A percentile compares a stretch with the other conserved stretches of the same genome.
phyloP scores from a whole-genome alignment of 176 grass and related monocot species.

The Musa schizocarpa region DNA sequence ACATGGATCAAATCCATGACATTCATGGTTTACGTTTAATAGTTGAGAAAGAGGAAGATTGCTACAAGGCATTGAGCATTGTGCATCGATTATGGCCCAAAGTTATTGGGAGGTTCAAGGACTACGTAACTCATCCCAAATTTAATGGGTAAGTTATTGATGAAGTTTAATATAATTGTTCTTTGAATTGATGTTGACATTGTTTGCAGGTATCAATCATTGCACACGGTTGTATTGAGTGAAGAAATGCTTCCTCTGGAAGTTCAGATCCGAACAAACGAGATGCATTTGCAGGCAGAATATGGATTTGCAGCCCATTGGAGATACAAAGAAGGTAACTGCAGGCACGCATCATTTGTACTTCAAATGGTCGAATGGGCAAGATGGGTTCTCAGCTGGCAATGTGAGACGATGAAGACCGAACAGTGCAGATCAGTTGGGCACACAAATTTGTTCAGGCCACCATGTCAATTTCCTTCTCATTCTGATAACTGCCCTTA shows the following conservation, averaged over 20 bases:
- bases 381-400: slow-evolving; percentile 19
- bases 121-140: slow-evolving; percentile 48
- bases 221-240: slow-evolving; percentile 50
- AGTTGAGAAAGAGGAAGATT: slow-evolving; percentile 41
- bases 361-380: slow-evolving; percentile 24
- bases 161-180: background rate
- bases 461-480: background rate
- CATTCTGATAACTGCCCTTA: slow-evolving; percentile 7
- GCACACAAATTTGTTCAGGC: background rate
- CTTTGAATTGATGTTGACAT: background rate
- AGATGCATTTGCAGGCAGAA: slow-evolving; percentile 60
- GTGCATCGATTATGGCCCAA: slow-evolving; percentile 41
- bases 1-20: slow-evolving; percentile 39
- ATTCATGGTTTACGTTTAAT: slow-evolving; percentile 45
- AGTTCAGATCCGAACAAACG: slow-evolving; percentile 54
- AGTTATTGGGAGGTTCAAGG: slow-evolving; percentile 48
- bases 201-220: slow-evolving; percentile 28
- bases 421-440: background rate
- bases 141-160: slow-evolving; percentile 34
- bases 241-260: slow-evolving; percentile 36
- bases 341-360: slow-evolving; percentile 13
- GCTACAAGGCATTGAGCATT: slow-evolving; percentile 40
- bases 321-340: slow-evolving; percentile 62
- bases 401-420: slow-evolving; percentile 2
- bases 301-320: slow-evolving; percentile 64